phyloP scores from a whole-genome alignment of 257 asterid species.

The Marsdenia floribunda region DNA sequence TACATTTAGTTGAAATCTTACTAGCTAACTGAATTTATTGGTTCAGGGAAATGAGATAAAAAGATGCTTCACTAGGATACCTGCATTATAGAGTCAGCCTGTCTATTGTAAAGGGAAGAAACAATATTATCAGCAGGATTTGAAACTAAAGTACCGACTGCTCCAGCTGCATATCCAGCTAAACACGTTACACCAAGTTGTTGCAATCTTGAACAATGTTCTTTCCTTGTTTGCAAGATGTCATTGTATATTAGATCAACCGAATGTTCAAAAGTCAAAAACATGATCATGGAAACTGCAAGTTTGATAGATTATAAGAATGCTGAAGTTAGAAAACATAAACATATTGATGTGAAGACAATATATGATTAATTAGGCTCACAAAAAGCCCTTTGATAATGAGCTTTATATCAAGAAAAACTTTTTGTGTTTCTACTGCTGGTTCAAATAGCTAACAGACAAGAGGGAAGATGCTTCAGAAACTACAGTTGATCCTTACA shows the following conservation, averaged over 20 bases:
- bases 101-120: slow-evolving; percentile 54
- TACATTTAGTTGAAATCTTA: slow-evolving; percentile 14
- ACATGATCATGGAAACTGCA: slow-evolving; percentile 74
- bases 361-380: neutral
- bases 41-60: neutral
- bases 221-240: slow-evolving; percentile 42
- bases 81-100: slow-evolving; percentile 40
- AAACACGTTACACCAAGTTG: slow-evolving; percentile 63
- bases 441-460: neutral
- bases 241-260: slow-evolving; percentile 51
- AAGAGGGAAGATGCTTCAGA: neutral
- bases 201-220: slow-evolving; percentile 59
- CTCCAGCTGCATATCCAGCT: slow-evolving; percentile 70
- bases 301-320: slow-evolving; percentile 9
- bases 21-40: neutral
- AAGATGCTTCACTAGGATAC: slow-evolving; percentile 17
- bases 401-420: neutral
- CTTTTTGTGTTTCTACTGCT: neutral
- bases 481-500: neutral
- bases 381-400: neutral
- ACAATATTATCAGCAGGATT: slow-evolving; percentile 74
- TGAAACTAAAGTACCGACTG: slow-evolving; percentile 58
- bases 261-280: slow-evolving; percentile 68
- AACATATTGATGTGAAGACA: neutral
- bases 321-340: neutral